Evolutionary conservation across 1,284 basidiomycete species (phyloP).

Genomic region (Trichosporon faecale): DNA sequence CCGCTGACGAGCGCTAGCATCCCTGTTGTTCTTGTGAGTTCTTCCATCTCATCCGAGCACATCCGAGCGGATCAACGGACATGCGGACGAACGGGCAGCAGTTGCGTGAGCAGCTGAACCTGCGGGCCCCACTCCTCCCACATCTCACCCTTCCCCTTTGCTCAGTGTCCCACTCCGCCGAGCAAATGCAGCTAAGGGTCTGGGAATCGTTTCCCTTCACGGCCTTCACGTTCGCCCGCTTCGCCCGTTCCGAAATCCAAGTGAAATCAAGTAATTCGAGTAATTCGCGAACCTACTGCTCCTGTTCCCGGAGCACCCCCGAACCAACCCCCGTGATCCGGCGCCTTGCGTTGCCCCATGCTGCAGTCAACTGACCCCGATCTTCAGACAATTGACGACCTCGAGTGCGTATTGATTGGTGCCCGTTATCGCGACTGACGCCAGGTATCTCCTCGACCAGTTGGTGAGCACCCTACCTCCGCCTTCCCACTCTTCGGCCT

Average conservation of each 20-base stretch:
- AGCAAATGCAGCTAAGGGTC: not conserved
- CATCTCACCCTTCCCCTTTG: not conserved
- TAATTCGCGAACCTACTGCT: not conserved
- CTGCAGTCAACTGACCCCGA: not conserved
- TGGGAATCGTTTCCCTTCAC: too few relatives aligned
- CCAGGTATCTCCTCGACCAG: slow-evolving; percentile 48
- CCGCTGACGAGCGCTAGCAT: slow-evolving; percentile 7
- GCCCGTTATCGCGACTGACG: not conserved
- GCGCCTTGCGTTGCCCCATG: too few relatives aligned
- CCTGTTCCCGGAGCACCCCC: too few relatives aligned
- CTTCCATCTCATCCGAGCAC: not conserved
- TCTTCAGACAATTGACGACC: slow-evolving; percentile 23
- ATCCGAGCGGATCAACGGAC: not conserved
- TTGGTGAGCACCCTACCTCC: slow-evolving; percentile 27
- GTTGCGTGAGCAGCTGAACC: not conserved
- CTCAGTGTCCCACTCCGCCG: not conserved
- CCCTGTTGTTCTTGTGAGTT: slow-evolving; percentile 17
- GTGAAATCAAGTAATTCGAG: not conserved
- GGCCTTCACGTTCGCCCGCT: not conserved
- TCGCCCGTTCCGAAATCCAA: not conserved
- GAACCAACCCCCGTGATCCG: too few relatives aligned
- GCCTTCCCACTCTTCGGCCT: not conserved
- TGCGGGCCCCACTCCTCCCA: slow-evolving; percentile 4
- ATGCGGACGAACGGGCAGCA: not conserved
- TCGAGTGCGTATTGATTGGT: slow-evolving; percentile 20